Evolutionary conservation across 257 asterid species (phyloP), one percentile per base, ranked within the genome.

Genomic region (Solanum etuberosum): DNA sequence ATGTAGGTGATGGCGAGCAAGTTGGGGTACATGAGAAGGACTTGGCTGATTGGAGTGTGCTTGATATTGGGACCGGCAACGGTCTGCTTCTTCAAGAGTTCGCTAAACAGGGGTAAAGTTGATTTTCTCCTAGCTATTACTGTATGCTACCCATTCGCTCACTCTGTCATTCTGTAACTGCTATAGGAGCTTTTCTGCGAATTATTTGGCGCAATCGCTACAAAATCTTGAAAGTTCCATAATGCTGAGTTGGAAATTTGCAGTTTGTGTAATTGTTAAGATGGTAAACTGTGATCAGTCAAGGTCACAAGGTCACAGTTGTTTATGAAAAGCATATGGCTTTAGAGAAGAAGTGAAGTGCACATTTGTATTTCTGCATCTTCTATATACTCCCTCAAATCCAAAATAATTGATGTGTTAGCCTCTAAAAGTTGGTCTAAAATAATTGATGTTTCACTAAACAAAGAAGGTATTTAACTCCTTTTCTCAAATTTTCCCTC

Each of bases 21-120:
- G 91, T 83, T 89, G 93, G 91, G 88, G 93, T 90, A 61, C 84
- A 88, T 90, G 97, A 91, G 74, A 94, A 92, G 72, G 98, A 93
- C 72, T 74, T 94, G 82, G 93, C 97, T 83, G 89, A 89, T 80
- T 97, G 98, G 99, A 92, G 93, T 87, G 96, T 97, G 85, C 96
- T 97, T 88, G 99, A 97, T 90, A 89, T 96, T 89, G 99, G 99
- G 89, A 97, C 99, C 84, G 99, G 99, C 82, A 97, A 97, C 15
- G 99, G 99, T 77, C 86, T 97, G 91, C 98, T 97, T 92, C 98
- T 96, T 83, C 99, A 97, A 89, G 98, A 97, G 94, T 89, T 97
- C 86, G 92, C 96, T 89, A 97, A 95, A 90, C 98, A 89, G 63
- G 99, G 99, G 99, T 97, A 91, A 90, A 70, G 73, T 88, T 83